Evolutionary conservation across 306 rosid genomes (phyloP).

Genomic region (Prunus padus): DNA sequence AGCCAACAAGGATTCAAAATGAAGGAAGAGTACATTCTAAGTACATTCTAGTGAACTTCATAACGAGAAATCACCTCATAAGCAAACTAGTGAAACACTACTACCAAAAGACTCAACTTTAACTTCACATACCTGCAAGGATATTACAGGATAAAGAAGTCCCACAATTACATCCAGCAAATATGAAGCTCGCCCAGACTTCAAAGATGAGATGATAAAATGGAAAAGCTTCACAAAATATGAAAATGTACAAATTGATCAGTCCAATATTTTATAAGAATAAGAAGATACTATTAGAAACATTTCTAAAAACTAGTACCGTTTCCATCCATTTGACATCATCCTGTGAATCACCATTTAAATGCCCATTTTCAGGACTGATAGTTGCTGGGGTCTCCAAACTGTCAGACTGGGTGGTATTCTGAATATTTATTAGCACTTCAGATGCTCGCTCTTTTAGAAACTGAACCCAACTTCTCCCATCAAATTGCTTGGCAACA

Average conservation of each 20-base stretch:
- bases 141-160: constrained; percentile 91
- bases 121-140: constrained; percentile 71
- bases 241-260: constrained; percentile 25
- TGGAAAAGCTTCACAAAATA: constrained; percentile 68
- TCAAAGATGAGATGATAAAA: constrained; percentile 83
- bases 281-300: constrained; percentile 19
- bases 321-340: constrained; percentile 98
- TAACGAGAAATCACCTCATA: not conserved
- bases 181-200: constrained; percentile 89
- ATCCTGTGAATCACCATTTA: constrained; percentile 73
- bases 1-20: not conserved
- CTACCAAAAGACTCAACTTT: constrained; percentile 11
- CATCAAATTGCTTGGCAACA: constrained; percentile 47
- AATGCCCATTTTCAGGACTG: constrained; percentile 62
- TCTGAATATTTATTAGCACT: constrained; percentile 75
- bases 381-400: constrained; percentile 38
- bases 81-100: not conserved
- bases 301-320: constrained; percentile 43
- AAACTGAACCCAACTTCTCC: constrained; percentile 67
- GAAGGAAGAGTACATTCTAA: not conserved
- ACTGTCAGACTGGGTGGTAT: constrained; percentile 62
- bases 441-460: constrained; percentile 61
- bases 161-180: constrained; percentile 79
- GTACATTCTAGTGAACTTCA: not conserved
- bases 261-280: constrained; percentile 24